These are phyloP conservation scores for Monilinia laxa DNA, from an alignment of 2,329 filamentous ascomycete species.

Conservation along the genomic window DNA sequence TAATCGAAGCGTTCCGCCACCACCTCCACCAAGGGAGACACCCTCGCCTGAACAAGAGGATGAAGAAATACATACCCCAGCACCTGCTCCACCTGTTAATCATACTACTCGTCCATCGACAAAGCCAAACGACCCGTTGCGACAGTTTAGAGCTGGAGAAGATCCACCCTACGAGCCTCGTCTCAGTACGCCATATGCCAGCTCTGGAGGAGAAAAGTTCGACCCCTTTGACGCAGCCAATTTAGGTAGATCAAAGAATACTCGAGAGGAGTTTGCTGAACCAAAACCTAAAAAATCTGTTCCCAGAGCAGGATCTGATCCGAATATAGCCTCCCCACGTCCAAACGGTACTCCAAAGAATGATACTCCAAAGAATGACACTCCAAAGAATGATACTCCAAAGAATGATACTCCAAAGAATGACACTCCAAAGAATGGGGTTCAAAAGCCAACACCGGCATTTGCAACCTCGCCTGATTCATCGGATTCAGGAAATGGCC, in stretches of 20 bases:
- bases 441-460: slow-evolving; percentile 21
- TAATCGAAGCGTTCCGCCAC: slow-evolving; percentile 31
- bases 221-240: slow-evolving; percentile 52
- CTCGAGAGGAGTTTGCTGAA: slow-evolving; percentile 27
- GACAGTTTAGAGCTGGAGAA: slow-evolving; percentile 44
- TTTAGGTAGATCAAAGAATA: slow-evolving; percentile 39
- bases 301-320: slow-evolving; percentile 36
- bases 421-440: slow-evolving; percentile 22
- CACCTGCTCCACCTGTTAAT: slow-evolving; percentile 17
- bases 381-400: slow-evolving; percentile 20
- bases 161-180: slow-evolving; percentile 46
- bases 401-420: slow-evolving; percentile 5
- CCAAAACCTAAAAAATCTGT: slow-evolving; percentile 25
- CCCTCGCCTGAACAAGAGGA: slow-evolving; percentile 14
- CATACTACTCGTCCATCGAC: slow-evolving; percentile 24
- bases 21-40: slow-evolving; percentile 31
- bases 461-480: slow-evolving; percentile 21
- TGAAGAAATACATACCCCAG: slow-evolving; percentile 11
- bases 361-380: neutral
- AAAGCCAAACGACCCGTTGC: slow-evolving; percentile 46
- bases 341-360: slow-evolving; percentile 26
- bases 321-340: slow-evolving; percentile 32
- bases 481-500: slow-evolving; percentile 24
- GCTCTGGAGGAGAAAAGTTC: slow-evolving; percentile 57
- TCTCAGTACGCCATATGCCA: slow-evolving; percentile 58